Evolutionary conservation across 257 asterid genomes (phyloP).

Genomic region (Parsonsia alboflavescens): DNA sequence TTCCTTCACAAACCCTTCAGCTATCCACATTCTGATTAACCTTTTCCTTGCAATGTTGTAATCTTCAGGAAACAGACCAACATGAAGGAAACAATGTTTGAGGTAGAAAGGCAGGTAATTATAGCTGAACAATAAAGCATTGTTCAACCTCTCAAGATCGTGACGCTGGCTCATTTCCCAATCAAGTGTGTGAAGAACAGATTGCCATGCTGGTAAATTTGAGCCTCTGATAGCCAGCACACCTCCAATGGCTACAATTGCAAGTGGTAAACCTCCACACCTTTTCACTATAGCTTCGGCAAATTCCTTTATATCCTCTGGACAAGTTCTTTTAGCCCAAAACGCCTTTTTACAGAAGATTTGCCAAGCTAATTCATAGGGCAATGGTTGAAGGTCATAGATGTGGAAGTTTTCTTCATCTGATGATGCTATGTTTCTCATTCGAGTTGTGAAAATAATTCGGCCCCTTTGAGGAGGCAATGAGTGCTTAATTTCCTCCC

Average conservation of each 20-base stretch:
- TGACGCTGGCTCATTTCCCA: constrained; percentile 14
- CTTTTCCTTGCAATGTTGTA: constrained; percentile 11
- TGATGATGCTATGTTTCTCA: constrained; percentile 5
- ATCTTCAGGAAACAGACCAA: constrained; percentile 19
- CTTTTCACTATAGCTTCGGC: constrained; percentile 6
- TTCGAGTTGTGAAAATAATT: neutral
- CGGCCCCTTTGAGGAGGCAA: constrained; percentile 3
- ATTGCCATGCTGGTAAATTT: constrained; percentile 11
- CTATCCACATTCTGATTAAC: constrained; percentile 18
- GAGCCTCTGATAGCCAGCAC: constrained; percentile 7
- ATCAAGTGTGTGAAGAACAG: constrained; percentile 14
- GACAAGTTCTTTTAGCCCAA: constrained; percentile 5
- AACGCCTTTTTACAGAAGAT: constrained; percentile 8
- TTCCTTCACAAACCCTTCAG: constrained; percentile 16
- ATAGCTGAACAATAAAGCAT: constrained; percentile 11
- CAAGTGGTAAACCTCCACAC: constrained; percentile 11
- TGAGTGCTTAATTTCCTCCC: constrained; percentile 14
- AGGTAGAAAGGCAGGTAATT: constrained; percentile 16
- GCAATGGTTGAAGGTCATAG: constrained; percentile 13
- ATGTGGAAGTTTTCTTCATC: constrained; percentile 9
- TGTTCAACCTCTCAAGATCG: constrained; percentile 8
- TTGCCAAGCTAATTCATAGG: constrained; percentile 4
- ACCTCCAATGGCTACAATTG: constrained; percentile 13
- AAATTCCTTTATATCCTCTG: constrained; percentile 3
- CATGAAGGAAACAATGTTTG: constrained; percentile 15